These are phyloP conservation scores for Plasmopara halstedii DNA, from an alignment of 352 stramenopile genomes.

Conservation along the genomic window DNA sequence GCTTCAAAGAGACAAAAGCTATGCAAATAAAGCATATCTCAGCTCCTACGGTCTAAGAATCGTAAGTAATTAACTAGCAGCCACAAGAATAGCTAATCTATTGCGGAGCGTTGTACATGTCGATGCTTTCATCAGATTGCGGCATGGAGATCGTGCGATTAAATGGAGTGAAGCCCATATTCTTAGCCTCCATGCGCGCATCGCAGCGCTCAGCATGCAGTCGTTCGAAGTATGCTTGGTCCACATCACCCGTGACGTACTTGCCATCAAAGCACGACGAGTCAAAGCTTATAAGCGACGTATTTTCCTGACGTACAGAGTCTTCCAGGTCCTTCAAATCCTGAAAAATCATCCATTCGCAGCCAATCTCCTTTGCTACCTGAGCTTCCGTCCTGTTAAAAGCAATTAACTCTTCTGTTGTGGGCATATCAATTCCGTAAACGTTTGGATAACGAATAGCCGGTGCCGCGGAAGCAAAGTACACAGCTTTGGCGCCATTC, in stretches of 20 bases:
- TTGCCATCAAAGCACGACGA: slow-evolving; percentile 95
- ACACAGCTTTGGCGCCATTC: slow-evolving; percentile 93
- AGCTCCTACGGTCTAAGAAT: neutral
- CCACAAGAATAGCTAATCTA: slow-evolving; percentile 22
- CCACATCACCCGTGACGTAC: slow-evolving; percentile 94
- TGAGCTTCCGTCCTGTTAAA: slow-evolving; percentile 92
- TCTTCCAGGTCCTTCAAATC: slow-evolving; percentile 90
- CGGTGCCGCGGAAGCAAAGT: slow-evolving; percentile 95
- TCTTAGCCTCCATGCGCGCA: slow-evolving; percentile 79
- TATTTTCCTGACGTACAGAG: slow-evolving; percentile 71
- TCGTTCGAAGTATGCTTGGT: slow-evolving; percentile 77
- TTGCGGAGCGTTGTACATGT: slow-evolving; percentile 85
- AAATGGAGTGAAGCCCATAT: slow-evolving; percentile 68
- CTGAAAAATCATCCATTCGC: slow-evolving; percentile 94
- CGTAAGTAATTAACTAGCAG: slow-evolving; percentile 3
- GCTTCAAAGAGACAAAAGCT: slow-evolving; percentile 1
- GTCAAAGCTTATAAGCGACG: slow-evolving; percentile 83
- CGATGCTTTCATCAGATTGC: slow-evolving; percentile 76
- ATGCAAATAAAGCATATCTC: slow-evolving; percentile 9
- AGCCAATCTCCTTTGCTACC: slow-evolving; percentile 91
- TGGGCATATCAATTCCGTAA: slow-evolving; percentile 99
- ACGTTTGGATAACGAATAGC: slow-evolving; percentile 99
- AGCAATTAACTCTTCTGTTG: slow-evolving; percentile 95
- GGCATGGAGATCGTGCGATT: slow-evolving; percentile 72
- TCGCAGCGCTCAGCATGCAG: slow-evolving; percentile 75